A percentile compares a stretch with the other conserved stretches of the same genome.
Evolutionary conservation across 495 filamentous ascomycete species (phyloP).

Genomic region (Penicillium ochrochloron): DNA sequence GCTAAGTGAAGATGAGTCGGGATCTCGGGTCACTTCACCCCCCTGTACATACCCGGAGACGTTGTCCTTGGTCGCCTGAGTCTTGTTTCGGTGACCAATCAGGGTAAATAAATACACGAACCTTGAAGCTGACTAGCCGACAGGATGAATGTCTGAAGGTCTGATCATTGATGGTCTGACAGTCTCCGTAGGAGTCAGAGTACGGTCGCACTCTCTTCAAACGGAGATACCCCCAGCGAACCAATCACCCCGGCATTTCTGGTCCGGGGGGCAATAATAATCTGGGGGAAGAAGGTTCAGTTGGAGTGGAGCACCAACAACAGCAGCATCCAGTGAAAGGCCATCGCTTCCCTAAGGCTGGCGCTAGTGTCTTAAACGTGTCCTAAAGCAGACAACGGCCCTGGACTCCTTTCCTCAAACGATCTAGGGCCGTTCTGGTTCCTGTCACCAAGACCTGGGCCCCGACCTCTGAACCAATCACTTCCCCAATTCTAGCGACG

Average conservation of each 20-base stretch:
- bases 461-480: background rate
- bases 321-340: background rate
- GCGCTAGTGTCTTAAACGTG: too few species aligned
- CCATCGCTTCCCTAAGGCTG: background rate
- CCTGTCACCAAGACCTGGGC: background rate
- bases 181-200: too few species aligned
- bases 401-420: conserved; percentile 2
- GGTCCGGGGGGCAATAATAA: background rate
- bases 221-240: background rate
- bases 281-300: conserved; percentile 11
- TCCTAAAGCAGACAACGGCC: conserved; percentile 4
- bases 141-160: background rate
- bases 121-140: background rate
- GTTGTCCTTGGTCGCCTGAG: background rate
- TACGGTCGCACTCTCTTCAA: background rate
- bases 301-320: background rate
- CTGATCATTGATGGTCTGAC: background rate
- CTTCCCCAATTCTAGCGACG: background rate
- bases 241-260: background rate
- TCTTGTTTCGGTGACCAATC: background rate
- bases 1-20: background rate
- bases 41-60: background rate
- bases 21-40: background rate
- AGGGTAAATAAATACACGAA: background rate
- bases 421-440: background rate